Evolutionary conservation across 2,329 filamentous ascomycete genomes (phyloP).

Genomic region (Monascus ruber): DNA sequence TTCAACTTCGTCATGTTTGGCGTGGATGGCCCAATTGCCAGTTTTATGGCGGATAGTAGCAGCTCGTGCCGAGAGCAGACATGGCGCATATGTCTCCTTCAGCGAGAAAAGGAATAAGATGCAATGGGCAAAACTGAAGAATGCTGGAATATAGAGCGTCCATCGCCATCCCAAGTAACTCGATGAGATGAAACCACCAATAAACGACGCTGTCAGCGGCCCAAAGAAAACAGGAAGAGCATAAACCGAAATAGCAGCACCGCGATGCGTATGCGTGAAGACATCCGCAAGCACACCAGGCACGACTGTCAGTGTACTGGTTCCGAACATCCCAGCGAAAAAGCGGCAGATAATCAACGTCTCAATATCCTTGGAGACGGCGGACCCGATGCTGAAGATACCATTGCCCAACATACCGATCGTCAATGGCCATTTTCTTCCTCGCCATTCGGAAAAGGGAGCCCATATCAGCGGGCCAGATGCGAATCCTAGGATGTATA

Average conservation of each 20-base stretch:
- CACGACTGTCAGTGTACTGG: slow-evolving; percentile 34
- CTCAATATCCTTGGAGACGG: slow-evolving; percentile 30
- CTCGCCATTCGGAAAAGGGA: slow-evolving; percentile 50
- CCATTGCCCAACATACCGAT: slow-evolving; percentile 32
- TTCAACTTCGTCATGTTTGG: slow-evolving; percentile 43
- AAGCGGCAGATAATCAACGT: slow-evolving; percentile 35
- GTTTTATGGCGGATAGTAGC: slow-evolving; percentile 38
- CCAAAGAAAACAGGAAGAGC: slow-evolving; percentile 38
- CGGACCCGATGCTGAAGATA: slow-evolving; percentile 37
- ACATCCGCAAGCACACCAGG: slow-evolving; percentile 37
- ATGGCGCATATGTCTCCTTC: slow-evolving; percentile 42
- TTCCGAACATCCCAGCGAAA: slow-evolving; percentile 37
- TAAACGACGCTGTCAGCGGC: slow-evolving; percentile 39
- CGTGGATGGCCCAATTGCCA: slow-evolving; percentile 48
- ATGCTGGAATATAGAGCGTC: slow-evolving; percentile 40
- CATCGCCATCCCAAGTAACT: slow-evolving; percentile 40
- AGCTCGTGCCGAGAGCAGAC: slow-evolving; percentile 14
- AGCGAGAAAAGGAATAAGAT: slow-evolving; percentile 29
- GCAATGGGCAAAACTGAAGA: slow-evolving; percentile 42
- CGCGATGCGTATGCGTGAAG: slow-evolving; percentile 33
- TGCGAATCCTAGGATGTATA: slow-evolving; percentile 44
- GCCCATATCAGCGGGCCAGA: slow-evolving; percentile 54
- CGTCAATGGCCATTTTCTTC: slow-evolving; percentile 42
- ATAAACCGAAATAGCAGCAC: slow-evolving; percentile 35
- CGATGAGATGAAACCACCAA: slow-evolving; percentile 41